These are phyloP conservation scores for Skeletonema tropicum DNA, from an alignment of 108 stramenopile species.

Conservation along the genomic window DNA sequence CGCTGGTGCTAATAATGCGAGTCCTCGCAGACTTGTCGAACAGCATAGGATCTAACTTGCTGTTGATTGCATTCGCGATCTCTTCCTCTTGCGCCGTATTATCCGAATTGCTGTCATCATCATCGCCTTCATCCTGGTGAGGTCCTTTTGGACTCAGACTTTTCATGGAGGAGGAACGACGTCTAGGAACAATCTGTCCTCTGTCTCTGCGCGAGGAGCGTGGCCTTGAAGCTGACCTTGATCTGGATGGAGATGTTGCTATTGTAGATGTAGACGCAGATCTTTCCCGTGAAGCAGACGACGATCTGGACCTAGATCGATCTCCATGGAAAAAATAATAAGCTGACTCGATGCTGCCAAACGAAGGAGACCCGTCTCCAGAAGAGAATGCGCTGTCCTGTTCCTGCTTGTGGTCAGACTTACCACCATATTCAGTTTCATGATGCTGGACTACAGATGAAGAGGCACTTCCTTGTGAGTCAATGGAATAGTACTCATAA, in stretches of 20 bases:
- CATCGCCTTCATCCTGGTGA: background rate
- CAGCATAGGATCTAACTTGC: background rate
- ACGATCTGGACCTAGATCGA: background rate
- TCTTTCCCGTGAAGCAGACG: background rate
- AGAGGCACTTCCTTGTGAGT: background rate
- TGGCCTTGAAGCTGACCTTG: background rate
- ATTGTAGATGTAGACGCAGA: background rate
- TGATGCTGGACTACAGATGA: background rate
- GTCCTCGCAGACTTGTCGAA: background rate
- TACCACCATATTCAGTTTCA: background rate
- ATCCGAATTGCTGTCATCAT: background rate
- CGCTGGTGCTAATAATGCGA: background rate
- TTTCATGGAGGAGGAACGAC: background rate
- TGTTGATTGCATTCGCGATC: background rate
- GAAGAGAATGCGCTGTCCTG: background rate
- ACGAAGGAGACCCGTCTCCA: background rate
- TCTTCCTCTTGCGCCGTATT: constrained; percentile 2
- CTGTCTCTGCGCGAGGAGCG: background rate
- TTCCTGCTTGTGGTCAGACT: background rate
- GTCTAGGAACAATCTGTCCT: background rate
- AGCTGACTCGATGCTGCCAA: background rate
- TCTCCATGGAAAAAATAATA: background rate
- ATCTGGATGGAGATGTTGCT: background rate
- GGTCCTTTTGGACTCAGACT: too few relatives aligned
- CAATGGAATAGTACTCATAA: constrained; percentile 14